Percentiles rank a stretch among this genome's conserved stretches.
These are phyloP conservation scores for Nemania bipapillata DNA, from an alignment of 2,329 filamentous ascomycete genomes.

Conservation along the genomic window DNA sequence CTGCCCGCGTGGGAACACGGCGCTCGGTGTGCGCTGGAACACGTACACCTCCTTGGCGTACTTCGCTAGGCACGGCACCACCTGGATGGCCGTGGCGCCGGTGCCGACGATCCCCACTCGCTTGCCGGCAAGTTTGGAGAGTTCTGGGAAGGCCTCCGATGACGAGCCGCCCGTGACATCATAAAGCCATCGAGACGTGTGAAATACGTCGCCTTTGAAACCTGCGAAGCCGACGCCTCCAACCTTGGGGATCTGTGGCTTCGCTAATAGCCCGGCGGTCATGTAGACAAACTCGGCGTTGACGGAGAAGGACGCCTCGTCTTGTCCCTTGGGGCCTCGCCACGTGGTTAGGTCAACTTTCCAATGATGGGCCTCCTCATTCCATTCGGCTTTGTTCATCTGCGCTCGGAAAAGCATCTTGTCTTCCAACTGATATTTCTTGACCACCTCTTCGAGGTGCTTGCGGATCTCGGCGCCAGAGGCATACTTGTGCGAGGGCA, in stretches of 20 bases:
- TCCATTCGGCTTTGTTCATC: constrained; percentile 59
- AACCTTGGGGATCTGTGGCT: constrained; percentile 58
- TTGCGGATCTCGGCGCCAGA: constrained; percentile 56
- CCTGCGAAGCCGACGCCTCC: constrained; percentile 52
- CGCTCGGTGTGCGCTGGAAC: constrained; percentile 65
- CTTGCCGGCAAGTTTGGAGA: constrained; percentile 60
- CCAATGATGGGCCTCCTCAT: constrained; percentile 52
- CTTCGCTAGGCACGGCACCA: constrained; percentile 58
- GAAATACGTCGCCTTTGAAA: constrained; percentile 58
- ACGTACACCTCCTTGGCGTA: constrained; percentile 64
- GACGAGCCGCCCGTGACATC: constrained; percentile 56
- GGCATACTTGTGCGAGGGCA: constrained; percentile 61
- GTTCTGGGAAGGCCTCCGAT: constrained; percentile 50
- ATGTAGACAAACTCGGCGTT: constrained; percentile 56
- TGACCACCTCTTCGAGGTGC: constrained; percentile 59
- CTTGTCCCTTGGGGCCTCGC: constrained; percentile 43
- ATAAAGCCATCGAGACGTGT: constrained; percentile 62
- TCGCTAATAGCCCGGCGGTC: constrained; percentile 55
- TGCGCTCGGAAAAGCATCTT: constrained; percentile 60
- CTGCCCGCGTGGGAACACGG: constrained; percentile 44
- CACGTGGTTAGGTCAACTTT: constrained; percentile 47
- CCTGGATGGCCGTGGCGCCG: constrained; percentile 61
- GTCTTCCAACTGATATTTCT: constrained; percentile 58
- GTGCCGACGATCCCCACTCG: constrained; percentile 63
- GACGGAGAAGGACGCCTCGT: constrained; percentile 49